These are phyloP conservation scores for Vitis labrusca DNA, from an alignment of 164 flowering plant species.

Conservation along the genomic window DNA sequence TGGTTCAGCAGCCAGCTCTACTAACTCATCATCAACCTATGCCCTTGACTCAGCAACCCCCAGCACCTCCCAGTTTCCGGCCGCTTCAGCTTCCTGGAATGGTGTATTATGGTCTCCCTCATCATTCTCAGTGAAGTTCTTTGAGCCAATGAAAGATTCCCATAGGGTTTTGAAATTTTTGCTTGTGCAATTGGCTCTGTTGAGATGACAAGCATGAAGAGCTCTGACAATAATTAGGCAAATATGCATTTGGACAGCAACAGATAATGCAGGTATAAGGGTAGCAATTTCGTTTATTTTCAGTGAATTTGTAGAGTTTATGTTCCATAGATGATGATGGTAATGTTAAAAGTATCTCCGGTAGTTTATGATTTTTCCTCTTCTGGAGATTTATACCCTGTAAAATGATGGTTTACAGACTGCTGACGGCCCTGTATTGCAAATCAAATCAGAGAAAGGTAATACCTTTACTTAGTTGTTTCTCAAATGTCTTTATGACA, in stretches of 20 bases:
- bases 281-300: background rate
- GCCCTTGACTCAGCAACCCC: slow-evolving; percentile 32
- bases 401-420: slow-evolving; percentile 1
- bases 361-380: no score
- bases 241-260: background rate
- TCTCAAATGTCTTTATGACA: background rate
- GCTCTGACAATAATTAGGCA: background rate
- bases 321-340: background rate
- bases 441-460: background rate
- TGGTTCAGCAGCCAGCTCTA: slow-evolving; percentile 3
- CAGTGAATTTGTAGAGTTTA: background rate
- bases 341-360: no score
- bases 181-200: slow-evolving; percentile 3
- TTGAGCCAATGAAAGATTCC: background rate
- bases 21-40: slow-evolving; percentile 12
- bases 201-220: background rate
- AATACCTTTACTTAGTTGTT: background rate
- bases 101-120: slow-evolving; percentile 54
- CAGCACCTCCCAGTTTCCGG: slow-evolving; percentile 62
- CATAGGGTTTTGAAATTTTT: background rate
- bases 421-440: background rate
- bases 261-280: background rate
- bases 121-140: slow-evolving; percentile 30
- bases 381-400: background rate
- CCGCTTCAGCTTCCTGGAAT: slow-evolving; percentile 75